Evolutionary conservation across 2,329 filamentous ascomycete genomes (phyloP), one percentile per base, ranked within the genome.

Genomic region (Penicillium vulpinum): DNA sequence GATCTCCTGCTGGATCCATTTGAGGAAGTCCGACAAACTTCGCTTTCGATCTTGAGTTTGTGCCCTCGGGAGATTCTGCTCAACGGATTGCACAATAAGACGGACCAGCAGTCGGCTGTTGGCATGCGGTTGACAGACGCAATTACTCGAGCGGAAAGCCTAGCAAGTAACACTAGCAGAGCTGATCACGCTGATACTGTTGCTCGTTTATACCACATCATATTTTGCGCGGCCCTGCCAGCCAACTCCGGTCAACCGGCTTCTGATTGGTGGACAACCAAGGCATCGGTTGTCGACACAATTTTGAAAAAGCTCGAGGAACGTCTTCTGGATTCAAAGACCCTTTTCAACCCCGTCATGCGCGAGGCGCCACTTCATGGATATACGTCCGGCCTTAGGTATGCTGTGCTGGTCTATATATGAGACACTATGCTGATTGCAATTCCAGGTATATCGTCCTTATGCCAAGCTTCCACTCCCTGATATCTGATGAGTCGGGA

Each of bases 111-210:
- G 10, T 52, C 68, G 2, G 63, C 68, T 8, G 46, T 56, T 2
- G 60, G 56, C 5, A 64, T 65, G 39, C 66, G 68, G 24, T 46
- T 77, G 45, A 63, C 68, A 3, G 61, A 67, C 36, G 75, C 74
- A 16, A 40, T 77, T 24, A 45, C 59, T 22, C 69, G 68, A 56
- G 74, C 73, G 15, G 75, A 77, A 56, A 61, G 60, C n/a, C 60
- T 75, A 39, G 75, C 75, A 46, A 75, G 74, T 54, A 73, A 70
- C 16, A 96, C 91, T 5, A 91, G 91, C 22, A 84, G 94, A 59
- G 93, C 92, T 13, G 92, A 97, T 70, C 91, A 96, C 71, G 92
- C 92, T 1, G 93, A 99, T 74, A 93, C 93, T 10, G 87, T 94
- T 46, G 93, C 92, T 33, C 86, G 91, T 51, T 81, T 88, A 3